Base-by-base conservation (phyloP, 164 flowering plant species). In the Dillenia suffruticosa region DNA sequence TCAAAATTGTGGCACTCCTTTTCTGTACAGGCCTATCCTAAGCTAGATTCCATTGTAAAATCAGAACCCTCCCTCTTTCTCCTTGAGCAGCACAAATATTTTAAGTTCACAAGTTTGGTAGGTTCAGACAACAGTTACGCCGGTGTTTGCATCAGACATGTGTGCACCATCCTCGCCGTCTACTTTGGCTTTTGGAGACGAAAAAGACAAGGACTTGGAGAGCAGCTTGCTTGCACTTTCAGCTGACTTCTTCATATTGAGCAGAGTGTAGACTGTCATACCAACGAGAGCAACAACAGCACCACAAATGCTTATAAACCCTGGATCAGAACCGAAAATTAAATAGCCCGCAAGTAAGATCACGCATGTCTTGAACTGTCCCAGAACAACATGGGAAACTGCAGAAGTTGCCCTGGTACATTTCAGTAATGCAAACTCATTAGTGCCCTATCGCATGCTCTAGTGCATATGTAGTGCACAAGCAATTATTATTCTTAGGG, bases 341-440 rank as follows among this genome's bases (percentile, higher is more conserved):
- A 85, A 9, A 24, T 79, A 88, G 22, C 92, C 90, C 54, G 90
- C 96, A 3, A 91, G 83, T 32, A 88, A 67, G 45, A 91, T 77
- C 15, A 91, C 85, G 62, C 91, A 83, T 9, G 93, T 88, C 65
- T 91, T 91, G 76, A 91, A 91, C 63, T 91, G 97, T 26, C 97
- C 97, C n/a, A 91, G 55, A 61, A 91, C 85, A 9, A 91, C 96
- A 71, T 91, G 96, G 24, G 93, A 71, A 0, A 80, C 81, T 11
- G 97, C 97, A n/a, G 96, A 88, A 8, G 97, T 88, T 61, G 93
- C 96, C 9, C 97, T 91, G 83, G 75, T 12, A n/a, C 12, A 24
- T 26, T 2, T 32, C 40, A 32, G 40, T 32, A 32, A 32, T 32
- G 40, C 40, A 32, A 32, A 32, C 40, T 6, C 40, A 5, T 32